These are phyloP conservation scores for Penicillium longicatenatum DNA, from an alignment of 495 filamentous ascomycete genomes.

Conservation along the genomic window DNA sequence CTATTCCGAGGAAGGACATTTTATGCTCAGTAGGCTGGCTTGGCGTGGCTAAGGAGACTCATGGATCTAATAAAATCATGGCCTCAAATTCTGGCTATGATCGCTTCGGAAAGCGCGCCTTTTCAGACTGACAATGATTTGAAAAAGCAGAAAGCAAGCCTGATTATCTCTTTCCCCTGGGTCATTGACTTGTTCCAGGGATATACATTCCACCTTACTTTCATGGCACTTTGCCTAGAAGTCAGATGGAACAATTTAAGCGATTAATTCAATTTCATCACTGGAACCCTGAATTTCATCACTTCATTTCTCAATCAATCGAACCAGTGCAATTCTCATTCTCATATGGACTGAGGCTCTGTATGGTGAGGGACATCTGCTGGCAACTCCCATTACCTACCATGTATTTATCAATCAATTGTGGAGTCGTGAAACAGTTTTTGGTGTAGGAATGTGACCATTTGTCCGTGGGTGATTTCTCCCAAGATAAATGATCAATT, in stretches of 20 bases:
- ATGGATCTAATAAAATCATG: no score
- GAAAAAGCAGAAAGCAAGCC: conserved; percentile 1
- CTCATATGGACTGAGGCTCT: neutral
- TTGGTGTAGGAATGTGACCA: neutral
- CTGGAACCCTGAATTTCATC: no score
- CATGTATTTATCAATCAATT: neutral
- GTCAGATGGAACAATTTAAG: no score
- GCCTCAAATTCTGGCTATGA: no score
- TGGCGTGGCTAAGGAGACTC: no score
- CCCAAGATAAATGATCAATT: neutral
- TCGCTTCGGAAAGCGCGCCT: neutral
- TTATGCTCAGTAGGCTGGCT: no score
- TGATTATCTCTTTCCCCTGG: neutral
- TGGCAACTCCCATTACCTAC: neutral
- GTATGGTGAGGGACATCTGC: neutral
- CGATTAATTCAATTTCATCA: no score
- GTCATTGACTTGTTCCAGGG: neutral
- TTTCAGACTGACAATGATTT: neutral
- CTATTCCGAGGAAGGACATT: no score
- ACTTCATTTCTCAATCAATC: no score
- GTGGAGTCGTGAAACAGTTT: neutral
- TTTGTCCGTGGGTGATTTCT: neutral
- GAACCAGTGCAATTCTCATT: no score
- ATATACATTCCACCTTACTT: neutral
- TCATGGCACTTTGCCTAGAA: no score